Percentiles rank a stretch among this genome's conserved stretches.
Conservation (phyloP, 176 grass and related monocot genomes). For the Musa beccarii region DNA sequence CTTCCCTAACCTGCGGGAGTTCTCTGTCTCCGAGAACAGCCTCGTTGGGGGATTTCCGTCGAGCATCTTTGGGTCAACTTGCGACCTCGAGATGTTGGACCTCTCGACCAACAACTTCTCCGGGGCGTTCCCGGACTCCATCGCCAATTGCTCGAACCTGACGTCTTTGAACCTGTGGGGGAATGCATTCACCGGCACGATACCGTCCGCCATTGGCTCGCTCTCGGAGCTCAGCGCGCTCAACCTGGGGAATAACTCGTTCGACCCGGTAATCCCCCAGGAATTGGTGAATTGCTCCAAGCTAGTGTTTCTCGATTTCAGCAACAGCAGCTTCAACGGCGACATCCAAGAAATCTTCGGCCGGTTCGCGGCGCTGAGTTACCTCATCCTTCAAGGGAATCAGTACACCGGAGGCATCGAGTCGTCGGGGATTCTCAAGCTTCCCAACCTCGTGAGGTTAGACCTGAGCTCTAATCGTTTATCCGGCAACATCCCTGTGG, state of each 20-base stretch:
- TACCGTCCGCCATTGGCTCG: conserved; percentile 48
- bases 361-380: conserved; percentile 33
- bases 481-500: conserved; percentile 33
- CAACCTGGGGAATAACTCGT: conserved; percentile 51
- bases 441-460: conserved; percentile 40
- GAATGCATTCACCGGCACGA: conserved; percentile 37
- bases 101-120: conserved; percentile 42
- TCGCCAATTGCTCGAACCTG: conserved; percentile 48
- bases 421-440: conserved; percentile 54
- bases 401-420: conserved; percentile 56
- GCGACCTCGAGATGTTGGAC: conserved; percentile 45
- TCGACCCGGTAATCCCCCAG: conserved; percentile 36
- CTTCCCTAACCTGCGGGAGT: conserved; percentile 35
- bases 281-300: conserved; percentile 47
- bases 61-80: conserved; percentile 31
- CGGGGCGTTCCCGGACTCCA: conserved; percentile 45
- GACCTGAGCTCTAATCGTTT: conserved; percentile 75
- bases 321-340: conserved; percentile 48
- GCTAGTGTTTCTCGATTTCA: conserved; percentile 65
- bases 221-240: conserved; percentile 34
- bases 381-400: conserved; percentile 57
- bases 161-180: conserved; percentile 48
- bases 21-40: conserved; percentile 55
- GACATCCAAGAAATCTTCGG: conserved; percentile 67
- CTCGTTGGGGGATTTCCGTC: conserved; percentile 34